Base-by-base conservation (phyloP, 2,329 filamentous ascomycete species). In the Trichoderma citrinoviride region DNA sequence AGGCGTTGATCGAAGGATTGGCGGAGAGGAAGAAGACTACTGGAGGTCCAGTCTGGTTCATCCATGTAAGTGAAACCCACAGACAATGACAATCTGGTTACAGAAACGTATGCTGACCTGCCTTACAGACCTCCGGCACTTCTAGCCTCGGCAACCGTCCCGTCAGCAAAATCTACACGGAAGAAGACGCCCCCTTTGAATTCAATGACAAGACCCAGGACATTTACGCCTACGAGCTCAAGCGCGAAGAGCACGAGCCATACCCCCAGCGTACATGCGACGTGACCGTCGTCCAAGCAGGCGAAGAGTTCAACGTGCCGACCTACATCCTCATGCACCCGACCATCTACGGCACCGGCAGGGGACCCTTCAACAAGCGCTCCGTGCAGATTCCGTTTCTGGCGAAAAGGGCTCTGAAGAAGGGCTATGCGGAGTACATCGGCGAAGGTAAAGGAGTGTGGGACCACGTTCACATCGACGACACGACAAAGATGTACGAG, bases 261-360 rank as follows among this genome's bases (percentile, higher is more conserved):
- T 82, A 82, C 64, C 67, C 69, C 1, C 81, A 82, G 68, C 78
- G 82, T 14, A 78, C 76, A 0, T 76, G 78, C 2, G 81, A 83
- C 64, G 67, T 84, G 7, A 71, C 72, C 3, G 78, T 82, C 14
- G 68, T 82, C 1, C 74, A 79, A 6, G 70, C 71, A 0, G 79
- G 80, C 1, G 67, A 79, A 17, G 71, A 74, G 19, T 50, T 74
- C 0, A 75, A 76, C 3, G 77, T 85, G 2, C 77, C 77, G 64
- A 81, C 82, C 0, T 73, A 79, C 50, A 75, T 82, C 53, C 73
- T 85, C 50, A 81, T 81, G 76, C 73, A 76, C 0, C 80, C 80
- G 0, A 76, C 77, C 3, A 81, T 85, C 53, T 85, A 79, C 68
- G 82, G 82, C 19, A 64, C 68, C 1, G 80, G 81, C 7, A 74